A percentile compares a stretch with the other conserved stretches of the same genome.
Conservation (phyloP, 1,139 yeast genomes). For the Nakaseomyces bracarensis region DNA sequence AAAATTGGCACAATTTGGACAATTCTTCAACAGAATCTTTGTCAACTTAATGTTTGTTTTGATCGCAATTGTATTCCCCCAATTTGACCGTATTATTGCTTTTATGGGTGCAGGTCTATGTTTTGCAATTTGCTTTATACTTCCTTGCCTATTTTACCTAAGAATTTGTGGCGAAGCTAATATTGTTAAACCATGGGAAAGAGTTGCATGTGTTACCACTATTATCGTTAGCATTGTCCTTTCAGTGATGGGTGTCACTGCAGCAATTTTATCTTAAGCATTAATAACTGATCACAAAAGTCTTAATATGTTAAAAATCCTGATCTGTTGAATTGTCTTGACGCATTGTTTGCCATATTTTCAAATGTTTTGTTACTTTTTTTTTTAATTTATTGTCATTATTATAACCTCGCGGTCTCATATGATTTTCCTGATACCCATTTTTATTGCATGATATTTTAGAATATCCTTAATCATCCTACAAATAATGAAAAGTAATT, state of each 20-base stretch:
- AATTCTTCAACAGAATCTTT: slow-evolving; percentile 31
- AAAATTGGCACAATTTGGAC: slow-evolving; percentile 15
- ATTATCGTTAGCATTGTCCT: slow-evolving; percentile 40
- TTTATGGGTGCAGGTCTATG: slow-evolving; percentile 78
- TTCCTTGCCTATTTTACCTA: slow-evolving; percentile 68
- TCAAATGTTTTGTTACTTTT: neutral
- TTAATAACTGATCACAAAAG: too few species aligned
- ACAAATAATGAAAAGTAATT: too few species aligned
- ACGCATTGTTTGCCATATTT: too few species aligned
- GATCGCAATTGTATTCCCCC: slow-evolving; percentile 56
- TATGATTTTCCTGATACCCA: too few species aligned
- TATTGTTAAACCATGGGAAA: slow-evolving; percentile 35
- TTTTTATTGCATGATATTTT: neutral
- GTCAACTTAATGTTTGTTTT: slow-evolving; percentile 40
- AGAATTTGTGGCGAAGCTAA: slow-evolving; percentile 42
- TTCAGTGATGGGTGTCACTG: slow-evolving; percentile 45
- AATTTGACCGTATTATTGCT: slow-evolving; percentile 77
- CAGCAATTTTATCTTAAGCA: slow-evolving; percentile 37
- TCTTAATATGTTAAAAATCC: too few species aligned
- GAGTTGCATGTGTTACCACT: slow-evolving; percentile 38
- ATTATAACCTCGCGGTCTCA: too few species aligned
- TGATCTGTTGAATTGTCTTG: too few species aligned
- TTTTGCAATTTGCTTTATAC: slow-evolving; percentile 66
- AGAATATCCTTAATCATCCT: neutral
- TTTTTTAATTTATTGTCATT: too few species aligned